Conservation (phyloP, 2,329 filamentous ascomycete species). For the Scedosporium boydii region DNA sequence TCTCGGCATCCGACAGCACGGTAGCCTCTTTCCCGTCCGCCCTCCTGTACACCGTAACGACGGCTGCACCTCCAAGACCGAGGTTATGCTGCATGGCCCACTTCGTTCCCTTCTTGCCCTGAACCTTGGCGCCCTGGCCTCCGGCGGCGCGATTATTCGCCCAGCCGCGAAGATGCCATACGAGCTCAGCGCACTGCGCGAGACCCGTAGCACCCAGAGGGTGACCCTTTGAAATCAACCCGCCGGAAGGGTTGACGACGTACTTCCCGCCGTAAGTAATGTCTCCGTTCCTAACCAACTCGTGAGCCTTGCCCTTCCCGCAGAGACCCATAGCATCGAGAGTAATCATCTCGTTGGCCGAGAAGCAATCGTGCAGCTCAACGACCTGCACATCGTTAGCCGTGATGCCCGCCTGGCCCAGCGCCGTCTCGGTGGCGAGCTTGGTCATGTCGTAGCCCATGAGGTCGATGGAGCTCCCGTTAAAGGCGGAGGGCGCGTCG, state of each 20-base stretch:
- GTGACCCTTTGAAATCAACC: constrained; percentile 92
- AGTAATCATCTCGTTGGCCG: constrained; percentile 83
- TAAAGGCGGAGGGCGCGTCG: constrained; percentile 73
- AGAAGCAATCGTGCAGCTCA: constrained; percentile 96
- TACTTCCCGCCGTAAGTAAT: constrained; percentile 84
- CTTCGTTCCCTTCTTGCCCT: constrained; percentile 43
- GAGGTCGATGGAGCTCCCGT: constrained; percentile 71
- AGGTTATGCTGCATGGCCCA: constrained; percentile 86
- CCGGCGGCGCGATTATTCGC: constrained; percentile 72
- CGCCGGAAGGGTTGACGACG: constrained; percentile 87
- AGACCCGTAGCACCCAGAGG: constrained; percentile 90
- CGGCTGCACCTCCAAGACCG: constrained; percentile 80
- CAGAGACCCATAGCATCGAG: constrained; percentile 79
- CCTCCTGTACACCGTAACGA: constrained; percentile 81
- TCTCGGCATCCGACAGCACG: constrained; percentile 49
- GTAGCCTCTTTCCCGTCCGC: constrained; percentile 62
- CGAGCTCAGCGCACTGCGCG: constrained; percentile 87
- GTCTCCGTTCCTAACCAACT: constrained; percentile 76
- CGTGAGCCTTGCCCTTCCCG: constrained; percentile 76
- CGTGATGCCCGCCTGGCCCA: constrained; percentile 61
- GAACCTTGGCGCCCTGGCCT: not conserved
- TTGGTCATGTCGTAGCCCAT: constrained; percentile 82
- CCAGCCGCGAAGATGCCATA: constrained; percentile 94
- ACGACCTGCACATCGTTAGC: constrained; percentile 69
- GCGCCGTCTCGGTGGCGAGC: constrained; percentile 59